These are phyloP conservation scores for Agroathelia rolfsii DNA, from an alignment of 1,284 basidiomycete species.

Conservation along the genomic window DNA sequence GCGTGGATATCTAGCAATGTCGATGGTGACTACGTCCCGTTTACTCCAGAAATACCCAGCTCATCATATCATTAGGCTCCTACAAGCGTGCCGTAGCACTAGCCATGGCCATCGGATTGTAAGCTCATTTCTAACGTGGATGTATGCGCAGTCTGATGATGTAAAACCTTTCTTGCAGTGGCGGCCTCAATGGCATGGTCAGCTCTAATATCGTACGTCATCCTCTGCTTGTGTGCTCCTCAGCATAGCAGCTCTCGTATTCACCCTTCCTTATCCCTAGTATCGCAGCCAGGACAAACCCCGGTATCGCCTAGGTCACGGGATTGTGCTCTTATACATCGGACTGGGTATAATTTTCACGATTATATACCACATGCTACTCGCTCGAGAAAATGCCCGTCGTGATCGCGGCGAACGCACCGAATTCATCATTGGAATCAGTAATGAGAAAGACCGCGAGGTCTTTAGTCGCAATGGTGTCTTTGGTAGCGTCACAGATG, in stretches of 20 bases:
- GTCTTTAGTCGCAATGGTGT: conserved; percentile 27
- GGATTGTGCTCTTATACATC: conserved; percentile 35
- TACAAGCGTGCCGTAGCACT: conserved; percentile 38
- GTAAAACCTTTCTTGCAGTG: conserved; percentile 15
- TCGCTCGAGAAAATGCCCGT: conserved; percentile 30
- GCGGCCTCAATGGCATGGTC: conserved; percentile 32
- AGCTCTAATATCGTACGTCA: conserved; percentile 38
- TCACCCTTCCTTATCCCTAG: conserved; percentile 13
- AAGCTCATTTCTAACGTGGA: background rate
- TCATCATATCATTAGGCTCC: conserved; percentile 35
- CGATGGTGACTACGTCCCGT: conserved; percentile 36
- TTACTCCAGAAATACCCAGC: conserved; percentile 31
- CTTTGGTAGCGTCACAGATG: conserved; percentile 13
- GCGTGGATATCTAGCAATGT: conserved; percentile 36
- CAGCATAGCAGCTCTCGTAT: background rate
- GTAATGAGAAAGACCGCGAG: too few species aligned
- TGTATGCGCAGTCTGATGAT: conserved; percentile 1
- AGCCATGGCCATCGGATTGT: conserved; percentile 31
- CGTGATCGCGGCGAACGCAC: conserved; percentile 30
- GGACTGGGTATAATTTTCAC: conserved; percentile 32
- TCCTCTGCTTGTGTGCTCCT: conserved; percentile 2
- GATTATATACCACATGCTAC: conserved; percentile 24
- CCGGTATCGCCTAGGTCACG: conserved; percentile 37
- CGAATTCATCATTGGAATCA: conserved; percentile 33
- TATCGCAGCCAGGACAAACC: conserved; percentile 34